Base-by-base conservation (phyloP, 169 alveolate species). In the Theileria luwenshuni region DNA sequence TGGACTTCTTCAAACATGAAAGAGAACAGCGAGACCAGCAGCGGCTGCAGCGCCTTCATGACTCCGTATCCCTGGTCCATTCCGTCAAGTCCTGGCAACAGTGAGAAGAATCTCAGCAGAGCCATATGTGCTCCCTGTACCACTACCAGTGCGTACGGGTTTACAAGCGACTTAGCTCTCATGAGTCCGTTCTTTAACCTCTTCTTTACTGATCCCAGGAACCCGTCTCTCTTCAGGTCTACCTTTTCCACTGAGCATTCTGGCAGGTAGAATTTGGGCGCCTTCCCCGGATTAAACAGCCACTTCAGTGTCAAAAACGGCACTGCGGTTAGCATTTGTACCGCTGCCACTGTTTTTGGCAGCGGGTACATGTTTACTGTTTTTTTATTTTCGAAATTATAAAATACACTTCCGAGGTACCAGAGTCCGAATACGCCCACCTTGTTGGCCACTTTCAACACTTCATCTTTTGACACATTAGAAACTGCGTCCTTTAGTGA, bases 21-120 rank as follows among this genome's bases (percentile, higher is more conserved):
- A 33, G 92, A 71, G 19, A 90, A 30, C 25, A 84, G 69, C 2
- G 94, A 86, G 15, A 86, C 86, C 65, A 90, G 80, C 47, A 87
- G 63, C 33, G 94, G 94, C 21, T 84, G 84, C 21, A 67, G 69
- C 21, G 94, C 88, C 79, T 76, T 86, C 65, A 56, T 2, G 62
- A 90, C 85, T 19, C 81, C 75, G 63, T 88, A 91, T 23, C 76
- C 92, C 60, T 83, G 83, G 41, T 88, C 72, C 42, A 80, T 65
- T 43, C 88, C 90, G n/a, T n/a, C n/a, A n/a, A n/a, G n/a, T 25
- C 94, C 93, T 15, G 86, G 90, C 5, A 85, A 83, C 77, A 75
- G 68, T 12, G 91, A 91, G 27, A 89, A 80, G 48, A 60, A 27
- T 60, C 83, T 90, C 27, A 81, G 47, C 69, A 76, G 49, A 28